Evolutionary conservation across 2,329 filamentous ascomycete genomes (phyloP).

Genomic region (Alternaria sp.): DNA sequence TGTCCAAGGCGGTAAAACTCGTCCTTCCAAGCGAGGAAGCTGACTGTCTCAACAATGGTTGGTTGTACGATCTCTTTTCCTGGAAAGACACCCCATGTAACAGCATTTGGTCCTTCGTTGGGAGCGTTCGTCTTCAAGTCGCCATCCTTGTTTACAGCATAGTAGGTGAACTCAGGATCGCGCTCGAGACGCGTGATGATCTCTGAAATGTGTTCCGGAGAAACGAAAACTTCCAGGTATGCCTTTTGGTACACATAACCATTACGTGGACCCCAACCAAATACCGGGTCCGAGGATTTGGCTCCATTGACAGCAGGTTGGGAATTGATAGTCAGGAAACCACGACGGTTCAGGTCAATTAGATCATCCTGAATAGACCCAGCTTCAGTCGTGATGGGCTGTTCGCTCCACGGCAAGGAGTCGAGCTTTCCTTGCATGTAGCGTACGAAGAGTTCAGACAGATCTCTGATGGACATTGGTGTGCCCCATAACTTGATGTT

Average conservation of each 20-base stretch:
- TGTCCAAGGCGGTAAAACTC: constrained; percentile 92
- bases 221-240: constrained; percentile 89
- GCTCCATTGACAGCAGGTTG: constrained; percentile 93
- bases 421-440: constrained; percentile 85
- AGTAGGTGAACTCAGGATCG: constrained; percentile 87
- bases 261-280: constrained; percentile 94
- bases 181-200: constrained; percentile 79
- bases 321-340: constrained; percentile 94
- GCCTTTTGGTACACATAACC: constrained; percentile 99
- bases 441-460: constrained; percentile 82
- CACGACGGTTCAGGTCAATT: constrained; percentile 82
- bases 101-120: constrained; percentile 90
- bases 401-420: constrained; percentile 92
- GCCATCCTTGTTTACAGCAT: constrained; percentile 86
- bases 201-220: constrained; percentile 78
- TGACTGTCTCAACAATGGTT: constrained; percentile 98
- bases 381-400: constrained; percentile 82
- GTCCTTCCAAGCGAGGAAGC: constrained; percentile 98
- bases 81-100: constrained; percentile 99
- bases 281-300: constrained; percentile 83
- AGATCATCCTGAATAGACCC: constrained; percentile 79
- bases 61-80: constrained; percentile 99
- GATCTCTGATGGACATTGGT: constrained; percentile 78
- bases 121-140: constrained; percentile 84
- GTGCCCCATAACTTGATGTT: constrained; percentile 96